Evolutionary conservation across 2,329 filamentous ascomycete genomes (phyloP), one percentile per base, ranked within the genome.

Genomic region (Epicoccum nigrum): DNA sequence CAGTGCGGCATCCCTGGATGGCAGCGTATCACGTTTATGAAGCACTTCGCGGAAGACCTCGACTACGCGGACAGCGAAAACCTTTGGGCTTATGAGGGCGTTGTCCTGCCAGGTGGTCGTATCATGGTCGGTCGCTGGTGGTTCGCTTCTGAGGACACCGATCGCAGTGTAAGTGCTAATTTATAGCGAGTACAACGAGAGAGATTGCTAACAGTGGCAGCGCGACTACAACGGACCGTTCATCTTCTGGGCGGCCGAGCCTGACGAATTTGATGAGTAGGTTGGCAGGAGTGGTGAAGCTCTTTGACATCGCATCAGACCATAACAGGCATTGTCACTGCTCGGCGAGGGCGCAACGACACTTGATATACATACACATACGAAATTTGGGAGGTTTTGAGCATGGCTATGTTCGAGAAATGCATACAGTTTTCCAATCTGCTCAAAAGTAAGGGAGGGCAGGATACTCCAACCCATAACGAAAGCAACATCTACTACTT

Each of bases 11-110:
- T 84, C 11, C 74, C 77, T 0, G 82, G 82, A 16, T 84, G 79
- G 72, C 78, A 82, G 67, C 75, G 81, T 25, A 69, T 84, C 47
- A 79, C 76, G 0, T 78, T 84, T 70, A 79, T 83, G 74, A 82
- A 81, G 63, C 79, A 80, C 56, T 78, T 74, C 55, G 44, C 55
- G 1, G 65, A 75, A 12, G 60, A 69, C 7, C 50, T 68, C 7
- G 54, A 69, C 0, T 48, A 69, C 3, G 17, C 55, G 4, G 46
- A 68, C 44, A 66, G 71, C 20, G 70, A 74, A n/a, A 60, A 65
- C 13, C 63, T 79, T 2, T 80, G 77, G 76, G 77, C 76, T 2
- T 79, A 80, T 31, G 78, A 80, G 59, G 78, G 77, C 4, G 72
- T 79, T 4, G 76, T 79, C 7, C 51, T 81, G 17, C 78, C 78